These are phyloP conservation scores for Lactarius pseudohatsudake DNA, from an alignment of 768 basidiomycete species.

Conservation along the genomic window DNA sequence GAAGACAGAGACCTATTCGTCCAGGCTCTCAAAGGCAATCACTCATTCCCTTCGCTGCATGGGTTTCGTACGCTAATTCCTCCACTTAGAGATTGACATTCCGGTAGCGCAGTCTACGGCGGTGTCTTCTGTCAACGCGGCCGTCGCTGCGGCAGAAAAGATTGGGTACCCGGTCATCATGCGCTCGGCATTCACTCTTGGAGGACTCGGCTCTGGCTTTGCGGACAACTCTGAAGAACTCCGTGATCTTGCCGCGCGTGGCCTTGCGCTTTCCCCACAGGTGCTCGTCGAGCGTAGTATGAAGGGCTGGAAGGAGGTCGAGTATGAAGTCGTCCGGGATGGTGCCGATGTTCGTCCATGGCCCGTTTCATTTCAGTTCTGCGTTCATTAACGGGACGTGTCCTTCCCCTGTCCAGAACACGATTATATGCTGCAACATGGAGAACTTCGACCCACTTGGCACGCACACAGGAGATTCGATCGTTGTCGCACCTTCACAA, in stretches of 20 bases:
- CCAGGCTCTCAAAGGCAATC: constrained; percentile 90
- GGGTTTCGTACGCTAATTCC: constrained; percentile 77
- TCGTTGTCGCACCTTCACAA: constrained; percentile 98
- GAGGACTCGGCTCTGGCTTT: constrained; percentile 97
- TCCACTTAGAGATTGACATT: constrained; percentile 51
- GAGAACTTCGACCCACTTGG: constrained; percentile 99
- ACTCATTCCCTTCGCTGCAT: constrained; percentile 60
- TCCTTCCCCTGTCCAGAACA: constrained; percentile 60
- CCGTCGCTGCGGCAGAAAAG: constrained; percentile 82
- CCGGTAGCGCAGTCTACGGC: constrained; percentile 73
- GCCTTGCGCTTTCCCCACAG: constrained; percentile 88
- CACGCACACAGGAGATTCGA: constrained; percentile 98
- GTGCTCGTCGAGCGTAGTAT: constrained; percentile 96
- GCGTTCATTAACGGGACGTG: constrained; percentile 3
- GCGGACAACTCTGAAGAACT: constrained; percentile 94
- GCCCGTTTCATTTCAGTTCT: not conserved
- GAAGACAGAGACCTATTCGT: constrained; percentile 73
- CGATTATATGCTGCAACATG: constrained; percentile 99
- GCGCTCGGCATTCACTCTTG: constrained; percentile 94
- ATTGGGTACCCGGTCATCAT: constrained; percentile 99
- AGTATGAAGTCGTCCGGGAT: constrained; percentile 99
- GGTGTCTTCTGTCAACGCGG: constrained; percentile 92
- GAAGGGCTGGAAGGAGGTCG: constrained; percentile 99
- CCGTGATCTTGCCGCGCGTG: constrained; percentile 89
- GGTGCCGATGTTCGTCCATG: constrained; percentile 79